These are phyloP conservation scores for Bimuria novae-zelandiae DNA, from an alignment of 2,329 filamentous ascomycete species.

Conservation along the genomic window DNA sequence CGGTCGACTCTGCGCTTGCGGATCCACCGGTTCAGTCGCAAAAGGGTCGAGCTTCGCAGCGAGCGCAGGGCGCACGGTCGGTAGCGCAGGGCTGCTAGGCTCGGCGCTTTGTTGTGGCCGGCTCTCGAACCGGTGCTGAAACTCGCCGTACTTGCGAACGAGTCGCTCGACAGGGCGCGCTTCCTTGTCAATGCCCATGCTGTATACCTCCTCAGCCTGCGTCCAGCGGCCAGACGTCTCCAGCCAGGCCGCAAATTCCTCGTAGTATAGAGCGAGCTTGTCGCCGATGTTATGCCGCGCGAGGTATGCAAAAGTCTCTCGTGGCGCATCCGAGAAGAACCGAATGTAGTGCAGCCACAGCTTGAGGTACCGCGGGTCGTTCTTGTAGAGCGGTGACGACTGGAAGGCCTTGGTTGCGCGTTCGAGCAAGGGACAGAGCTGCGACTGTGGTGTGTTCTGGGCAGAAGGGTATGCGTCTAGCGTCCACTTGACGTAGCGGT, in stretches of 20 bases:
- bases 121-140: conserved; percentile 77
- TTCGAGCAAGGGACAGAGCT: conserved; percentile 85
- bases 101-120: conserved; percentile 64
- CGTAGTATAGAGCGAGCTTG: conserved; percentile 86
- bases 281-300: conserved; percentile 88
- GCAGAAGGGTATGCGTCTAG: conserved; percentile 92
- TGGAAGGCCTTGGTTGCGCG: conserved; percentile 91
- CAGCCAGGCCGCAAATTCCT: conserved; percentile 93
- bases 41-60: conserved; percentile 88
- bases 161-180: conserved; percentile 81
- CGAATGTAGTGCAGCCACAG: conserved; percentile 94
- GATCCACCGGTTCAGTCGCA: conserved; percentile 58
- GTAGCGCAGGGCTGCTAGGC: conserved; percentile 85
- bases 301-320: conserved; percentile 90
- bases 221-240: conserved; percentile 82
- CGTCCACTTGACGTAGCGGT: conserved; percentile 97
- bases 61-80: conserved; percentile 78
- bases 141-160: conserved; percentile 88
- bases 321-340: conserved; percentile 89
- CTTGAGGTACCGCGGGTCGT: conserved; percentile 91
- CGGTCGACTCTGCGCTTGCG: conserved; percentile 63
- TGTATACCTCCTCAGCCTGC: conserved; percentile 94
- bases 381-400: conserved; percentile 84
- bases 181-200: conserved; percentile 84
- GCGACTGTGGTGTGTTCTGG: conserved; percentile 89